These are phyloP conservation scores for Pulveroboletus sp. DNA, from an alignment of 768 basidiomycete species.

Conservation along the genomic window DNA sequence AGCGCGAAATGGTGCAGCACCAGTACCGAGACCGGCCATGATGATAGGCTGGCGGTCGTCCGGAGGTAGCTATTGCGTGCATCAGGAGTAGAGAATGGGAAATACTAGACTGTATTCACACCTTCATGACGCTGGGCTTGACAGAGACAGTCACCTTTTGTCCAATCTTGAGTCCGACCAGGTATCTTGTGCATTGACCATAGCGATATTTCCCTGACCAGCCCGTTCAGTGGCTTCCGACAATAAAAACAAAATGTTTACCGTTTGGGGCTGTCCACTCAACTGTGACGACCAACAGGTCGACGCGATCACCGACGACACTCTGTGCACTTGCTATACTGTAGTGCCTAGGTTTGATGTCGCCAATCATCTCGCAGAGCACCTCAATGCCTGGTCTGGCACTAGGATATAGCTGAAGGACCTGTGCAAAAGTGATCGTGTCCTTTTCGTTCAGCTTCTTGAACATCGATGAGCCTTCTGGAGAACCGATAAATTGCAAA, in stretches of 20 bases:
- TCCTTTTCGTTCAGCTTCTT: constrained; percentile 96
- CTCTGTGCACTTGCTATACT: constrained; percentile 96
- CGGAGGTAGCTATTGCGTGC: constrained; percentile 63
- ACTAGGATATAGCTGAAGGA: constrained; percentile 69
- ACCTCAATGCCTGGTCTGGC: constrained; percentile 80
- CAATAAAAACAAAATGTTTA: constrained; percentile 32
- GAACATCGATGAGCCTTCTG: constrained; percentile 88
- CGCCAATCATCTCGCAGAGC: constrained; percentile 84
- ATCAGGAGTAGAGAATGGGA: constrained; percentile 6
- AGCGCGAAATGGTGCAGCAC: constrained; percentile 98
- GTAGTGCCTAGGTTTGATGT: constrained; percentile 97
- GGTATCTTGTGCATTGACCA: constrained; percentile 96
- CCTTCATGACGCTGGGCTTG: constrained; percentile 99
- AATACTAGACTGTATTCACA: constrained; percentile 28
- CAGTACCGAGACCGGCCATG: constrained; percentile 98
- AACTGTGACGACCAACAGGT: constrained; percentile 92
- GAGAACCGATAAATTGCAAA: constrained; percentile 86
- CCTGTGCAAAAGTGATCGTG: constrained; percentile 88
- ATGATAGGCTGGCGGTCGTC: constrained; percentile 85
- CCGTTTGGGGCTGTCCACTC: constrained; percentile 88
- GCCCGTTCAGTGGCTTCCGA: constrained; percentile 2
- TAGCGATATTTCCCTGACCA: constrained; percentile 63
- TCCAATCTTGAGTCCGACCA: constrained; percentile 75
- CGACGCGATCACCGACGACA: constrained; percentile 91
- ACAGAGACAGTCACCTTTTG: constrained; percentile 96